Base-by-base conservation (phyloP, 352 stramenopile species). In the Phytopythium ostracodes region DNA sequence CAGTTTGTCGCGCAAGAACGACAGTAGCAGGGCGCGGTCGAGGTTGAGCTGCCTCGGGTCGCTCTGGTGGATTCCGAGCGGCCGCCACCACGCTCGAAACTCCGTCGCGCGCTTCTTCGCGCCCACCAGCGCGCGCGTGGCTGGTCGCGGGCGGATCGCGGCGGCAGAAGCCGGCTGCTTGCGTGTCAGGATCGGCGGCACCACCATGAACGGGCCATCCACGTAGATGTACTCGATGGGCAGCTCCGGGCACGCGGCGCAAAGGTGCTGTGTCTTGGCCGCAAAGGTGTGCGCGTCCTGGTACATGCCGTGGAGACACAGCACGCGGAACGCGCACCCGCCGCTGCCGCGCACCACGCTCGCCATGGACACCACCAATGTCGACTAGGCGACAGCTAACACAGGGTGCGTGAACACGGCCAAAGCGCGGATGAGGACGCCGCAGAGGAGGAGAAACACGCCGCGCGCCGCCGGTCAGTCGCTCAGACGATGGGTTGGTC, bases 301-400 rank as follows among this genome's bases (percentile, higher is more conserved):
- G 71, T 92, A 94, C 83, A 94, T 94, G 55, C 85, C 85, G 57
- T 94, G 85, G 31, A 94, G 79, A 69, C 85, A 94, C 51, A 94
- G 60, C 56, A 94, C 68, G 24, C 83, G 81, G 52, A 94, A 67
- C 59, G 82, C 84, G 50, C 71, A 68, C 22, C 54, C 63, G 24
- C 50, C 84, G 50, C 71, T 68, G 20, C 52, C 60, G 17, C 50
- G 57, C 47, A 52, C 51, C 24, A 51, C 67, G 49, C 59, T 59
- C 46, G 46, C 47, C 27, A 73, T 42, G 38, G 59, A 2, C 25
- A 53, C 56, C 58, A 50, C 18, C 31, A 4, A 18, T 7, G 36
- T 11, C 10, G 36, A 42, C 36, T 4, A 12, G 36, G 7, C 36
- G 36, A 18, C 36, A 17, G 36, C 36, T 33, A 8, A 33, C 29